Percentiles rank a stretch among this genome's conserved stretches.
Evolutionary conservation across 768 basidiomycete genomes (phyloP).

Genomic region (Clathrus columnatus): DNA sequence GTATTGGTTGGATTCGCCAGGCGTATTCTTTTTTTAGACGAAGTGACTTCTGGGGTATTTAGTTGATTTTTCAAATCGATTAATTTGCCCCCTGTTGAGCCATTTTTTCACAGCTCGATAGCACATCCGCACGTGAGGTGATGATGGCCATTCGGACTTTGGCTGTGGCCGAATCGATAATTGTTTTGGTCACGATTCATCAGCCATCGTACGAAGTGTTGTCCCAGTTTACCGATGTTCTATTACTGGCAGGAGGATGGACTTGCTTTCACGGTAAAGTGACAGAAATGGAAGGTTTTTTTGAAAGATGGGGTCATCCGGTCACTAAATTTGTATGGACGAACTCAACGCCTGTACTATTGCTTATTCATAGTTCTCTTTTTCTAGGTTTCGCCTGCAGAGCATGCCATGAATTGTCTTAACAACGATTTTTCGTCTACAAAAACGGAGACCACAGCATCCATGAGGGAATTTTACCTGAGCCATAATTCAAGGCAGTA

Average conservation of each 20-base stretch:
- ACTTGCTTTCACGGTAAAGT: conserved; percentile 33
- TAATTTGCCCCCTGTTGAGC: no score
- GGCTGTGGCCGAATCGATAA: conserved; percentile 38
- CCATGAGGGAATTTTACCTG: not conserved
- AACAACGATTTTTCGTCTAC: conserved; percentile 34
- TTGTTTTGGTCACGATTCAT: conserved; percentile 59
- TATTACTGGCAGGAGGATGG: conserved; percentile 48
- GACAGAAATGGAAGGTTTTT: conserved; percentile 8
- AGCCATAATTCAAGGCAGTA: not conserved
- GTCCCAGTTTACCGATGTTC: conserved; percentile 47
- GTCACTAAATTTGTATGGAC: not conserved
- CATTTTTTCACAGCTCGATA: conserved; percentile 37
- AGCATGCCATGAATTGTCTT: conserved; percentile 53
- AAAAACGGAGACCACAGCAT: no score
- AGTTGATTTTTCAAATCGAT: not conserved
- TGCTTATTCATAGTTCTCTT: not conserved
- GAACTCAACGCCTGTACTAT: no score
- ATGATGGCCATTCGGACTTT: conserved; percentile 34
- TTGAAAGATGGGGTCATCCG: not conserved
- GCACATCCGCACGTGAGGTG: conserved; percentile 29
- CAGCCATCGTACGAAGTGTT: conserved; percentile 58
- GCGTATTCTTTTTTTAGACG: conserved; percentile 53
- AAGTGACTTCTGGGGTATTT: conserved; percentile 41
- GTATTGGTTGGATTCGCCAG: not conserved
- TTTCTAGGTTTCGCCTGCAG: conserved; percentile 40